phyloP scores from a whole-genome alignment of 148 eudicot genomes.

The Heliamphora exappendiculata region DNA sequence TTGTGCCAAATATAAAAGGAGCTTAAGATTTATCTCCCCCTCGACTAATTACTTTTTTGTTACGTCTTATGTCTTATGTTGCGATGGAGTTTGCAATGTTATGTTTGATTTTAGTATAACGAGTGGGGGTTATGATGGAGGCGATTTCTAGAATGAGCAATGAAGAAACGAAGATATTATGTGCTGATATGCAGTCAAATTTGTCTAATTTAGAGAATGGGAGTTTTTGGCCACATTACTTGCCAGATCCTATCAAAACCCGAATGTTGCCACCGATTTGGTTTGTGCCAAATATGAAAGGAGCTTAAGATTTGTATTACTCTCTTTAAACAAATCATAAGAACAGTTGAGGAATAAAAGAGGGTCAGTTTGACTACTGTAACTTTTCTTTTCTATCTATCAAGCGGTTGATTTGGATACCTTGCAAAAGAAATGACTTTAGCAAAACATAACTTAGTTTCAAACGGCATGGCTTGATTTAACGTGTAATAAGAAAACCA shows the following conservation, averaged over 20 bases:
- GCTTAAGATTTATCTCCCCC: no score
- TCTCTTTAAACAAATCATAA: background rate
- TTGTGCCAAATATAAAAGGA: no score
- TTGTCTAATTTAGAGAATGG: background rate
- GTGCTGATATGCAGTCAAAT: background rate
- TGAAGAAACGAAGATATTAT: background rate
- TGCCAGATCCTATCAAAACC: no score
- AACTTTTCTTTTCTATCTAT: background rate
- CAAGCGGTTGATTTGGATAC: background rate
- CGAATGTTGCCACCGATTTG: no score
- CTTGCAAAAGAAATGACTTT: background rate
- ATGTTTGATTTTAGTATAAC: no score
- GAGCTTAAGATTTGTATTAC: no score
- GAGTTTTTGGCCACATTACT: background rate
- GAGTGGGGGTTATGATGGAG: no score
- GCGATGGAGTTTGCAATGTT: no score
- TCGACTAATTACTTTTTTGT: no score
- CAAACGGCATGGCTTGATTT: background rate
- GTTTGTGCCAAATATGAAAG: no score
- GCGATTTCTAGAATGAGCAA: no score
- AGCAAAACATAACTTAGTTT: background rate
- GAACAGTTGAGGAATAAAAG: background rate
- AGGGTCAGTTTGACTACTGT: background rate
- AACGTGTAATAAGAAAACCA: background rate
- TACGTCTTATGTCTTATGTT: no score